A percentile compares a stretch with the other conserved stretches of the same genome.
Evolutionary conservation across 1,139 yeast genomes (phyloP).

Genomic region (Protomyces inundatus): DNA sequence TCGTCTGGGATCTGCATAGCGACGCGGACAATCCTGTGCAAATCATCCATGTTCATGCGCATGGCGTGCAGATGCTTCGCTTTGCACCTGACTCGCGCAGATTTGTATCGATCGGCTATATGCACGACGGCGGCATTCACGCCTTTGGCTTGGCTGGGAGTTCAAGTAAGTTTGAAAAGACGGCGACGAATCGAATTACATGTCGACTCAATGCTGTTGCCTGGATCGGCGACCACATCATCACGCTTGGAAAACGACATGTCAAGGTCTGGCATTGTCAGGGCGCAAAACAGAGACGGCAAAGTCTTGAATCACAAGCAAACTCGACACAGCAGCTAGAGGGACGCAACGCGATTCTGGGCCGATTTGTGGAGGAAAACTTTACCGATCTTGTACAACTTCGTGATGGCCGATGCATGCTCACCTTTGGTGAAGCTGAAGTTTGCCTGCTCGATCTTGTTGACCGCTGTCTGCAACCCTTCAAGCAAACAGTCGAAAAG

Average conservation of each 20-base stretch:
- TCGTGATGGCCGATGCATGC: neutral
- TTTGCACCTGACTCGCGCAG: conserved; percentile 7
- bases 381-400: neutral
- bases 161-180: neutral
- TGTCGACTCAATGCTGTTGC: neutral
- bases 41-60: conserved; percentile 8
- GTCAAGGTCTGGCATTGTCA: conserved; percentile 16
- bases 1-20: conserved; percentile 9
- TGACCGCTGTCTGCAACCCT: neutral
- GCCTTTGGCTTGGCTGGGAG: neutral
- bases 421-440: neutral
- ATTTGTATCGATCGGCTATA: conserved; percentile 12
- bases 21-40: neutral
- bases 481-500: neutral
- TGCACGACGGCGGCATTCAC: conserved; percentile 21
- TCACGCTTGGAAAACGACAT: conserved; percentile 18
- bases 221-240: conserved; percentile 5
- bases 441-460: neutral
- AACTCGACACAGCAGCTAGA: conserved; percentile 2
- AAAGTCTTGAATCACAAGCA: conserved; percentile 1
- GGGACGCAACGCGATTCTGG: conserved; percentile 14
- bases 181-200: conserved; percentile 16
- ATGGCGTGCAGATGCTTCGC: conserved; percentile 12
- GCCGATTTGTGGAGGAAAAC: conserved; percentile 6
- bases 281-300: conserved; percentile 1